Base-by-base conservation (phyloP, 768 basidiomycete genomes). In the Suillus fuscotomentosus region DNA sequence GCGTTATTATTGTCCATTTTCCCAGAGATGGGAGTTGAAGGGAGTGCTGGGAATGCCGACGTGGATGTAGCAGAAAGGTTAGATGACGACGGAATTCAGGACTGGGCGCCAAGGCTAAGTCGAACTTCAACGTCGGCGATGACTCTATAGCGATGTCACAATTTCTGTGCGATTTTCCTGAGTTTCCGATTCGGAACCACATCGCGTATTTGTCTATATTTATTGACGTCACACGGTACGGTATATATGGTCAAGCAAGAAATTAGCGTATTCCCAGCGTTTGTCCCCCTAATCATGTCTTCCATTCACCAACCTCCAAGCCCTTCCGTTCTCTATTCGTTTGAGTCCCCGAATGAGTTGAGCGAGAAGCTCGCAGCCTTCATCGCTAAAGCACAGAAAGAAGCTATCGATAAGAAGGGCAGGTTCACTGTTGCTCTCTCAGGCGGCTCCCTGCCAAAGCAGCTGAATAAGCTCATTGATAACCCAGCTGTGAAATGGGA, bases 351-450 rank as follows among this genome's bases (percentile, higher is more conserved):
- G 8, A 79, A 83, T 54, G 78, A 78, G 4, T 85, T 99, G 68
- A 80, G 85, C 43, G 69, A 79, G 1, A 83, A 87, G 0, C 88
- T 99, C 69, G 91, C 95, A 0, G 76, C 83, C 55, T 99, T 96
- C 75, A 85, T 98, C 61, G 67, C 91, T 69, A 92, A 90, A 67
- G 92, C 92, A 0, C 97, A 99, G 81, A 90, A 85, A 66, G 94
- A 98, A 31, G 86, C 96, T 45, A 82, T 99, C 72, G 86, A 88
- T 73, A 95, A 92, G 79, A 89, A 94, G 78, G 92, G 90, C 72
- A 86, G 85, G 66, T 99, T 99, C 82, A 91, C 94, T 62, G 73
- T 99, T 73, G 97, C 97, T 63, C 81, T 99, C 71, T 97, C 95
- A 5, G 97, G 97, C 13, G 97, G 97, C 9, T 93, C 91, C 1